Evolutionary conservation across 768 basidiomycete genomes (phyloP), one percentile per base, ranked within the genome.

Genomic region (Lactarius akahatsu): DNA sequence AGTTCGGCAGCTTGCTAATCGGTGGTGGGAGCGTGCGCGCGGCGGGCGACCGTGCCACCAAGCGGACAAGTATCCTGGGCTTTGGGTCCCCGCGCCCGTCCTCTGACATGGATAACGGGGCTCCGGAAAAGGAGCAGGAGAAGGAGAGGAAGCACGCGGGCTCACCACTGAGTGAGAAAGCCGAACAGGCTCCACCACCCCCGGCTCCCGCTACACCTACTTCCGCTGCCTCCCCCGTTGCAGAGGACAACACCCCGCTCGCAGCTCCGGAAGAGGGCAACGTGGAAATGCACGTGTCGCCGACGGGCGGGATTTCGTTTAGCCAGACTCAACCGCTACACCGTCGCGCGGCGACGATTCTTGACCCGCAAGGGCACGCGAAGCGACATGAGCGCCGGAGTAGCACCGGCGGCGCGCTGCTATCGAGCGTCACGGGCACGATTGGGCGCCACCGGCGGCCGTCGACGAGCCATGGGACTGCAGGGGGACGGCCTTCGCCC

Each of bases 311-410:
- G 34, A 73, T 79, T 40, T 67, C 78, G 30, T 76, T 77, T 55
- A 80, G 76, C 66, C 77, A 78, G 69, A 85, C 85, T 66, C 87
- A 87, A 73, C 86, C 87, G 0, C 72, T 81, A 0, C 91, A 92
- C 75, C 83, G 91, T 26, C 81, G 91, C 6, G 91, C 91, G 4
- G 90, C 91, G 64, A 92, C 91, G 18, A 81, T 92, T 43, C 73
- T 92, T 40, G 91, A 93, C 74, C 84, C 90, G 0, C 82, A 85
- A 57, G 84, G 86, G 18, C 80, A 86, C 16, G 77, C 86, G 28
- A 78, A 80, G 16, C 80, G 86, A 52, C 91, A 93, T 73, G 89
- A 90, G 69, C 80, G 91, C 72, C 77, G 92, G 72, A 91, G 89
- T 72, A 92, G 90, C 72, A 90, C 88, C 0, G 88, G 90, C 32